Evolutionary conservation across 768 basidiomycete genomes (phyloP), one percentile per base, ranked within the genome.

Genomic region (Exidia glandulosa): DNA sequence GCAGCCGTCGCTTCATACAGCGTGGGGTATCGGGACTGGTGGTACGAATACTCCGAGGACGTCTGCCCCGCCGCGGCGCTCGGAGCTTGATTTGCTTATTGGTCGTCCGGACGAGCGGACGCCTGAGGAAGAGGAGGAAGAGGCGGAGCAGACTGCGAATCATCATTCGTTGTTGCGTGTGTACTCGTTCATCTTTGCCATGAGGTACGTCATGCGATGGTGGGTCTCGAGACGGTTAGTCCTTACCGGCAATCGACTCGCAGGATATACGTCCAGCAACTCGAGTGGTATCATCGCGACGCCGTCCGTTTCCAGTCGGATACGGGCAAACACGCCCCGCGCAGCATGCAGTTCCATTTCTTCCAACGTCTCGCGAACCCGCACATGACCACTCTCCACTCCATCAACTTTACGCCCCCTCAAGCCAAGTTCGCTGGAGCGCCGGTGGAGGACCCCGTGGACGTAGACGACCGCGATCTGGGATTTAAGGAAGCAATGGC

Each of bases 401-500:
- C 23, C 10, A 10, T 54, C 12, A 54, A 50, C n/a, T 27, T 25
- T 23, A 50, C 48, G 16, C 48, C 48, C 1, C 31, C 62, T 48
- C 32, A 47, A 29, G 32, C 54, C 48, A 47, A 48, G 30, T 32
- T 34, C 25, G 29, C 37, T 23, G 37, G 59, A 45, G 45, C 27
- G 25, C 59, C 47, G 12, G 29, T 55, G 23, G 56, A 60, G 36
- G 56, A 57, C 23, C 12, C 32, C 12, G 36, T 57, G 13, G 25
- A 47, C 2, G 64, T 7, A 14, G 25, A 14, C 7, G 47, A 61
- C 32, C 4, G 59, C 10, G 60, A 64, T 30, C 59, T 72, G 31
- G 56, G 63, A 3, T 54, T 71, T 2, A 58, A 57, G 16, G 65
- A 71, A 55, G 71, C 71, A 3, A 52, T 72, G 29, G 68, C 69